Conservation (phyloP, 305 asterid genomes). For the Rubia tinctorum region DNA sequence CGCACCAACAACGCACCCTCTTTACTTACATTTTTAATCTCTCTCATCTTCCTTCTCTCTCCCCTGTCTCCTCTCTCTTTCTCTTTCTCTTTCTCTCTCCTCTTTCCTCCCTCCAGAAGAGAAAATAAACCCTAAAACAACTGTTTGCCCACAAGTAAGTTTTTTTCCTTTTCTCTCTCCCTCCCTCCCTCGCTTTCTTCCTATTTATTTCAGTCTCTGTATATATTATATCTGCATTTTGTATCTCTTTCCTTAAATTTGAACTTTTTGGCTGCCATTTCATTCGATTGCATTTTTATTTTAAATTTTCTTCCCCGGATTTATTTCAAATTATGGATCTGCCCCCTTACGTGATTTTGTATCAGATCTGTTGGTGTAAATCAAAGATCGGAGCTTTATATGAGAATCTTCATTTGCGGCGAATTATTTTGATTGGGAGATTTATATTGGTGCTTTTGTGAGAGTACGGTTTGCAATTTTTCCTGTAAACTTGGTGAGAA, state of each 20-base stretch:
- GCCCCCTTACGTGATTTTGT: conserved; percentile 16
- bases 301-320: conserved; percentile 13
- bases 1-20: conserved; percentile 14
- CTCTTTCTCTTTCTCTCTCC: conserved; percentile 24
- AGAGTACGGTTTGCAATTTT: neutral
- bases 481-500: conserved; percentile 13
- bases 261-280: conserved; percentile 5
- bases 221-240: conserved; percentile 29
- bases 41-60: conserved; percentile 31
- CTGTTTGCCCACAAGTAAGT: conserved; percentile 87
- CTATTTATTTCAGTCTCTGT: conserved; percentile 31
- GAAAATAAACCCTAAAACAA: conserved; percentile 66
- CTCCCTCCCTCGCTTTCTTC: conserved; percentile 23
- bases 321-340: conserved; percentile 41
- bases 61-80: conserved; percentile 15
- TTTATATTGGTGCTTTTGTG: conserved; percentile 1
- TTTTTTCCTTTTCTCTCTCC: conserved; percentile 35
- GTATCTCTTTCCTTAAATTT: conserved; percentile 21
- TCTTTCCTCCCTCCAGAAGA: conserved; percentile 46
- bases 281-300: conserved; percentile 24
- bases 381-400: conserved; percentile 30
- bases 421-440: conserved; percentile 9
- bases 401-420: conserved; percentile 20
- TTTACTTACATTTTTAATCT: conserved; percentile 32
- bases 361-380: conserved; percentile 41